These are phyloP conservation scores for Cordia subcordata DNA, from an alignment of 257 asterid genomes.

Conservation along the genomic window DNA sequence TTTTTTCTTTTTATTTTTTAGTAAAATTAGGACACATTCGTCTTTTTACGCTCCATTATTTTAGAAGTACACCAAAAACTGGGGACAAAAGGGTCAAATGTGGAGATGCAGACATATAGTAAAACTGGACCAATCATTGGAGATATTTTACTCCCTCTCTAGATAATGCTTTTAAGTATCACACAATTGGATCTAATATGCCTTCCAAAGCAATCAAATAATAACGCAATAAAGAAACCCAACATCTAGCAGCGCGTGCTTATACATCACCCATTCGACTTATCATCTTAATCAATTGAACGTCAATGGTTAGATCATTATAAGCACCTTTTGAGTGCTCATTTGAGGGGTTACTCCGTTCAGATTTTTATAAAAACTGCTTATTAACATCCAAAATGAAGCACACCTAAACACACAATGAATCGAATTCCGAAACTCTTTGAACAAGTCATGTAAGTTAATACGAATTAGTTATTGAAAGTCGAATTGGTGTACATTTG, in stretches of 20 bases:
- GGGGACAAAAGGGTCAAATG: constrained; percentile 27
- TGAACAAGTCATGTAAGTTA: no score
- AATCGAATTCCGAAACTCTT: no score
- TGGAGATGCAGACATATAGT: no score
- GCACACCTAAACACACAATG: no score
- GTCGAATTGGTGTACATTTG: no score
- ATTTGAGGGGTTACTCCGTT: no score
- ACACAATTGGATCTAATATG: constrained; percentile 1
- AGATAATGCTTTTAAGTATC: not conserved
- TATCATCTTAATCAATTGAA: no score
- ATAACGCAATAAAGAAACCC: not conserved
- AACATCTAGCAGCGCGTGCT: not conserved
- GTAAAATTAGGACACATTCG: constrained; percentile 1
- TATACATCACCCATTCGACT: no score
- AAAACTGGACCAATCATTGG: constrained; percentile 8
- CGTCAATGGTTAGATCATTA: not conserved
- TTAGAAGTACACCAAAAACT: not conserved
- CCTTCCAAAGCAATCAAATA: constrained; percentile 9
- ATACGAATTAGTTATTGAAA: no score
- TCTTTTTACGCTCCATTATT: constrained; percentile 8
- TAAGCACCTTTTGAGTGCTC: no score
- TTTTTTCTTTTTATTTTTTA: not conserved
- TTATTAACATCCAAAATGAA: no score
- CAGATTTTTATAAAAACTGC: no score
- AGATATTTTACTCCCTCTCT: not conserved